A percentile compares a stretch with the other conserved stretches of the same genome.
Conservation (phyloP, 2,329 filamentous ascomycete genomes). For the Clonostachys solani region DNA sequence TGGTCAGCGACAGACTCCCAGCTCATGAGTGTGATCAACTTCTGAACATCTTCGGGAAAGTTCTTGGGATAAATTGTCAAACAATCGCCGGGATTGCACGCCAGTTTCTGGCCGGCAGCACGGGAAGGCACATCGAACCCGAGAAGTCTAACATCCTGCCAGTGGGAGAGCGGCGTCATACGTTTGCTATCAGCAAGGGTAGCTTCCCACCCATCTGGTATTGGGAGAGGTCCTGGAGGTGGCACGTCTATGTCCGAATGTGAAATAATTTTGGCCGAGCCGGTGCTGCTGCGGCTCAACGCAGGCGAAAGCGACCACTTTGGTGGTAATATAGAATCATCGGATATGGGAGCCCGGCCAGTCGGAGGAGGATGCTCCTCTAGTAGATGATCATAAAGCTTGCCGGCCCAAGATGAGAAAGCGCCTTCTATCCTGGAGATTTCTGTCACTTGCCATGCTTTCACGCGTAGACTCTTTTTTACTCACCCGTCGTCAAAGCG, state of each 20-base stretch:
- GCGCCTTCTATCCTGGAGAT: slow-evolving; percentile 68
- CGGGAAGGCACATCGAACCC: slow-evolving; percentile 44
- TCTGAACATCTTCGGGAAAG: slow-evolving; percentile 73
- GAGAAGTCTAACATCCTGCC: slow-evolving; percentile 91
- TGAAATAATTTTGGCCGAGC: no score
- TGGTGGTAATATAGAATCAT: slow-evolving; percentile 69
- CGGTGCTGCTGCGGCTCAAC: slow-evolving; percentile 3
- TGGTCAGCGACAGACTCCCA: slow-evolving; percentile 73
- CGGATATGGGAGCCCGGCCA: slow-evolving; percentile 66
- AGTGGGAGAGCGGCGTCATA: slow-evolving; percentile 73
- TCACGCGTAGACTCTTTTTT: not conserved
- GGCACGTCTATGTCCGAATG: slow-evolving; percentile 11
- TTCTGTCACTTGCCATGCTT: not conserved
- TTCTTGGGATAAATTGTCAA: slow-evolving; percentile 85
- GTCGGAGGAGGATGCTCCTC: slow-evolving; percentile 64
- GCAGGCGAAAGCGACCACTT: slow-evolving; percentile 47
- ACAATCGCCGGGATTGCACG: slow-evolving; percentile 69
- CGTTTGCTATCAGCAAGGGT: slow-evolving; percentile 63
- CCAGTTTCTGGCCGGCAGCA: slow-evolving; percentile 9
- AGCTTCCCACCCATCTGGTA: slow-evolving; percentile 53
- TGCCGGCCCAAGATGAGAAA: slow-evolving; percentile 73
- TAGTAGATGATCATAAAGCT: slow-evolving; percentile 63
- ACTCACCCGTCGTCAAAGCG: slow-evolving; percentile 86
- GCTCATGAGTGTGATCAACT: slow-evolving; percentile 71
- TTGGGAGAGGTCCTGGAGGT: slow-evolving; percentile 38